Percentiles rank a stretch among this genome's conserved stretches.
Conservation (phyloP, 495 filamentous ascomycete genomes). For the Lophiostoma macrostomum region DNA sequence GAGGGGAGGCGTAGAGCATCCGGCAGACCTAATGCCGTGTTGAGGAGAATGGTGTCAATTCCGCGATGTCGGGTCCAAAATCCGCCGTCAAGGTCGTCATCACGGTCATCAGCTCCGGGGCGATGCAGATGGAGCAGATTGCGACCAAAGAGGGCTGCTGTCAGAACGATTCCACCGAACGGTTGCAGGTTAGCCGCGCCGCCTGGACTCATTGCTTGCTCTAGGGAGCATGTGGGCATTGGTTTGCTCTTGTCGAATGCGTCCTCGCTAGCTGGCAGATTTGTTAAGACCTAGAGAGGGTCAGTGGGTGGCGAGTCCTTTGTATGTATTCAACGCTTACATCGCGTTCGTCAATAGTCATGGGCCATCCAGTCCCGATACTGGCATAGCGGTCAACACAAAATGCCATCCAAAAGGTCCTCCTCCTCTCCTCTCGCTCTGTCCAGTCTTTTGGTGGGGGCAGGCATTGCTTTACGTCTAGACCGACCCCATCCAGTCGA, state of each 20-base stretch:
- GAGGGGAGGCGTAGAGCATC: conserved; percentile 75
- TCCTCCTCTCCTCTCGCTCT: conserved; percentile 82
- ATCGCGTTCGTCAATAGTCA: conserved; percentile 89
- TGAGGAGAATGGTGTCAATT: conserved; percentile 86
- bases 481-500: conserved; percentile 75
- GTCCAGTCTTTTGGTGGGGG: conserved; percentile 87
- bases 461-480: conserved; percentile 91
- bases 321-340: conserved; percentile 45
- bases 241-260: conserved; percentile 79
- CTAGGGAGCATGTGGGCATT: conserved; percentile 63
- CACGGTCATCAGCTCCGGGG: conserved; percentile 74
- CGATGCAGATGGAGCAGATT: conserved; percentile 93
- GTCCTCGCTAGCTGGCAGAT: conserved; percentile 80
- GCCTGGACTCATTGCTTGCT: conserved; percentile 67
- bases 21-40: conserved; percentile 79
- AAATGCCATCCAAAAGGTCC: conserved; percentile 95
- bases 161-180: conserved; percentile 76
- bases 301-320: background rate
- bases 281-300: conserved; percentile 65
- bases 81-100: conserved; percentile 85
- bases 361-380: conserved; percentile 96
- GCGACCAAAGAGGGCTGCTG: conserved; percentile 88
- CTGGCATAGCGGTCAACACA: conserved; percentile 88
- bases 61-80: conserved; percentile 94
- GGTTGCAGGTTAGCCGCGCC: conserved; percentile 70